phyloP scores from a whole-genome alignment of 2,329 filamentous ascomycete genomes.

The Fusarium anthophilum region DNA sequence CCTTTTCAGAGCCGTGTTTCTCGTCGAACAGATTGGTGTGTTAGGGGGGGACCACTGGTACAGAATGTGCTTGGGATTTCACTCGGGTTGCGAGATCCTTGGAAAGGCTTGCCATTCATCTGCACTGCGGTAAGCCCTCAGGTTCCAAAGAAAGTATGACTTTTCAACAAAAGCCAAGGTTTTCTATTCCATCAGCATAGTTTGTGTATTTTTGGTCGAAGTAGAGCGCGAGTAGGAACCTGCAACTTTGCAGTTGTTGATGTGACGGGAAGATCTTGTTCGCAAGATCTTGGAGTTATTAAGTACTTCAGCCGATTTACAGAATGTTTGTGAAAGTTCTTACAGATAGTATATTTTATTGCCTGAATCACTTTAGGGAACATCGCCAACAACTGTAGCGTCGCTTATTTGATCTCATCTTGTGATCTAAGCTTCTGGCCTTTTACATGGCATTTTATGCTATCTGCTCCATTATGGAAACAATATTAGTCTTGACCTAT shows the following conservation, averaged over 20 bases:
- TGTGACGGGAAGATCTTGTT: not conserved
- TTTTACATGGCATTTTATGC: not conserved
- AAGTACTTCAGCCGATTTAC: too few relatives aligned
- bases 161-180: not conserved
- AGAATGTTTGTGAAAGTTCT: too few relatives aligned
- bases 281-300: not conserved
- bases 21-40: not conserved
- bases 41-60: too few relatives aligned
- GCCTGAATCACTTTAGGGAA: not conserved
- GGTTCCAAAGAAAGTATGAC: too few relatives aligned
- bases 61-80: not conserved
- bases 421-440: not conserved
- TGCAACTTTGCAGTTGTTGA: not conserved
- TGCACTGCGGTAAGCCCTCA: too few relatives aligned
- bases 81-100: not conserved
- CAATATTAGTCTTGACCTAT: too few relatives aligned
- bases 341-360: too few relatives aligned
- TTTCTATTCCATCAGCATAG: not conserved
- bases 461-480: not conserved
- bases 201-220: not conserved
- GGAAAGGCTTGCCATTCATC: not conserved
- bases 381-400: accelerated
- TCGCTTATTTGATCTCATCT: accelerated
- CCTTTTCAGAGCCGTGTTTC: not conserved
- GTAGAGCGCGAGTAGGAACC: accelerated